phyloP scores from a whole-genome alignment of 1,284 basidiomycete species.

The Binderoboletus segoi region DNA sequence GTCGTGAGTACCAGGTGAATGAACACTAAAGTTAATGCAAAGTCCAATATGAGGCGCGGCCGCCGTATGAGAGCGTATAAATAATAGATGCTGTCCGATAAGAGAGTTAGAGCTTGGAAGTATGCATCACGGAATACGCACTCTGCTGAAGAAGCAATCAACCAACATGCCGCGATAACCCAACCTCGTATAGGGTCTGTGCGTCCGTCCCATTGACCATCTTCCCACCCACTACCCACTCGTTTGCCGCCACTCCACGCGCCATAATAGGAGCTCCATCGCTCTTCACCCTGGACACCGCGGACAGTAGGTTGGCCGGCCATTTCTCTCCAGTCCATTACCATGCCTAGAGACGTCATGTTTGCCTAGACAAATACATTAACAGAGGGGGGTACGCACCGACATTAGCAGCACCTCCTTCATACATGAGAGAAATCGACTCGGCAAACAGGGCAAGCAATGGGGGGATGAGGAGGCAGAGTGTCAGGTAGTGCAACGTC shows the following conservation, averaged over 20 bases:
- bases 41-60: slow-evolving; percentile 94
- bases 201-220: slow-evolving; percentile 55
- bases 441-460: slow-evolving; percentile 78
- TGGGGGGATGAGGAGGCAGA: slow-evolving; percentile 83
- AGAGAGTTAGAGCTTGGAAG: slow-evolving; percentile 15
- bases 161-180: slow-evolving; percentile 86
- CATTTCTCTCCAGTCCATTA: slow-evolving; percentile 98
- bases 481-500: slow-evolving; percentile 88
- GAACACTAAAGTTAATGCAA: slow-evolving; percentile 86
- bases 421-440: slow-evolving; percentile 73
- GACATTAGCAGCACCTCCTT: slow-evolving; percentile 84
- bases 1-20: slow-evolving; percentile 91
- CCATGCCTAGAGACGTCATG: slow-evolving; percentile 59
- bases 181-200: slow-evolving; percentile 82
- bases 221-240: slow-evolving; percentile 57
- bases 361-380: background rate
- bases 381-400: slow-evolving; percentile 48
- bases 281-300: slow-evolving; percentile 59
- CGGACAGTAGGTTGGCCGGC: slow-evolving; percentile 76
- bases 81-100: slow-evolving; percentile 71
- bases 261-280: slow-evolving; percentile 66
- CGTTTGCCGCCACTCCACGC: slow-evolving; percentile 79
- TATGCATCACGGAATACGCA: slow-evolving; percentile 46
- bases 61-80: slow-evolving; percentile 86
- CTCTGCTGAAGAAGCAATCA: slow-evolving; percentile 80